Base-by-base conservation (phyloP, 1,139 yeast species). In the Taphrina wiesneri region DNA sequence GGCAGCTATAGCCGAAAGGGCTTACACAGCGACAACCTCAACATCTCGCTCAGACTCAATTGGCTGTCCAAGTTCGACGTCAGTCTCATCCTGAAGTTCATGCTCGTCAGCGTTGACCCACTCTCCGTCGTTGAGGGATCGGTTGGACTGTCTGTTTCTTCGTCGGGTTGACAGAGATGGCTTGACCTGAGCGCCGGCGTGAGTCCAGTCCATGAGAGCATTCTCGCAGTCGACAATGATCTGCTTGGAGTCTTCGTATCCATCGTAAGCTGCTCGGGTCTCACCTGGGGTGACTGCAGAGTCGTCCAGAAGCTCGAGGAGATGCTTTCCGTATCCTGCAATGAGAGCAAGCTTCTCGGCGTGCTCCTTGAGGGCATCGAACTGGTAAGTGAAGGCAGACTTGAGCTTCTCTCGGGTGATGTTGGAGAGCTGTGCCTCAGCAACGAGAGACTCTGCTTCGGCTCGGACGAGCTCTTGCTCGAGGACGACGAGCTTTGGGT, bases 391-490 rank as follows among this genome's bases (percentile, higher is more conserved):
- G 85, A 88, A 93, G 65, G 98, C 96, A 73, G 96, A 95, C 85
- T 95, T 92, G 79, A 93, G 85, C 83, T 92, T 91, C 80, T 93
- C 97, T 80, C 99, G 88, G 73, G 98, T 93, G 80, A 93, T 93
- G 83, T 93, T 93, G 70, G 97, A 89, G 77, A 93, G 85, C 83
- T 93, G 99, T 67, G 98, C 98, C 82, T 93, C 99, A 69, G 99
- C 99, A 74, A 93, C 99, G 74, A 93, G 85, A 63, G 97, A 90
- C 82, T 93, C 98, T 72, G 98, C 98, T 82, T 93, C 99, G 63
- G 98, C 97, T 80, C 99, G 88, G 71, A 93, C 98, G 78, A 93
- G 85, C 81, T 93, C 98, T 82, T 93, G 98, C 83, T 93, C 99
- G 77, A 93, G 85, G 66, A 92, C 91, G 71, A 90, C 86, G 72